These are phyloP conservation scores for Aspergillus ellipticus DNA, from an alignment of 495 filamentous ascomycete genomes.

Conservation along the genomic window DNA sequence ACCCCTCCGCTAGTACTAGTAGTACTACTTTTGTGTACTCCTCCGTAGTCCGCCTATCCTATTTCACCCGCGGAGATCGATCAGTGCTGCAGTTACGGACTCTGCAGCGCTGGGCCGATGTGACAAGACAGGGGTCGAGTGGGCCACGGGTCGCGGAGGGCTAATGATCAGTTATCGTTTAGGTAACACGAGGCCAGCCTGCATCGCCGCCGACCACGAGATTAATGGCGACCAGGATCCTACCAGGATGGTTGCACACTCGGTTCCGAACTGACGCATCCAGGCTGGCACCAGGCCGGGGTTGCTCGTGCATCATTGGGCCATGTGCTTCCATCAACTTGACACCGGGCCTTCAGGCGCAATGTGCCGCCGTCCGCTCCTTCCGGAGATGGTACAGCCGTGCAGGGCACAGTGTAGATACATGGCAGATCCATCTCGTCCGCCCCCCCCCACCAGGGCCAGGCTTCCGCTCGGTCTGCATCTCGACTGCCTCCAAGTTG, in stretches of 20 bases:
- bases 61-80: neutral
- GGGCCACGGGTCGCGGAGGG: no score
- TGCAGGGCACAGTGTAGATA: no score
- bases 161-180: neutral
- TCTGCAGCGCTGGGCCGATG: neutral
- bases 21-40: no score
- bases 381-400: constrained; percentile 9
- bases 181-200: neutral
- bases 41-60: neutral
- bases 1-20: neutral
- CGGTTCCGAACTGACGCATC: no score
- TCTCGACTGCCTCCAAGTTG: constrained; percentile 1
- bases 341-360: constrained; percentile 1
- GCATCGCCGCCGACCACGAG: neutral
- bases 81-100: neutral
- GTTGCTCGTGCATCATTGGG: constrained; percentile 7
- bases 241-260: no score
- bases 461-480: neutral
- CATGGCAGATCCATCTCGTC: neutral
- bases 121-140: neutral
- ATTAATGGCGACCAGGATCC: neutral
- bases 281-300: neutral
- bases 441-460: no score
- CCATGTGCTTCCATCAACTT: constrained; percentile 6
- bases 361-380: neutral